A percentile compares a stretch with the other conserved stretches of the same genome.
Evolutionary conservation across 441 rosid genomes (phyloP).

Genomic region (Flueggea neowawraea): DNA sequence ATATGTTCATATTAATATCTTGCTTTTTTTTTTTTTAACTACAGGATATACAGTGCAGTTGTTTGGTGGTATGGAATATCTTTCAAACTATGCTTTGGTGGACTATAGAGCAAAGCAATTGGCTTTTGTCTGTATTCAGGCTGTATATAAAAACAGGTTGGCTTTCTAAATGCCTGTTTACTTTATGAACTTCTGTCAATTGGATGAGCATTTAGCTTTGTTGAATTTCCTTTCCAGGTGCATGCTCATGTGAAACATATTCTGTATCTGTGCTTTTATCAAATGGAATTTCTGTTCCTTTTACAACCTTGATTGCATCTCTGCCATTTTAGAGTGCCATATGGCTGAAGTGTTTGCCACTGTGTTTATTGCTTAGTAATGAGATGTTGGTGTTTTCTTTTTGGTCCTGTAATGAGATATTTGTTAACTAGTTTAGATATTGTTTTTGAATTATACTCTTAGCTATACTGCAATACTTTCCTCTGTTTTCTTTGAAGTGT

Average conservation of each 20-base stretch:
- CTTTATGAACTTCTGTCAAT: not conserved
- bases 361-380: too few relatives aligned
- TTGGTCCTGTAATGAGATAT: too few relatives aligned
- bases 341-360: too few relatives aligned
- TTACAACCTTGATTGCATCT: too few relatives aligned
- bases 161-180: conserved; percentile 9
- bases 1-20: conserved; percentile 4
- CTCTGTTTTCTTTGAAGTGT: conserved; percentile 15
- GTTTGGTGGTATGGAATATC: conserved; percentile 61
- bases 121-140: conserved; percentile 69
- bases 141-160: conserved; percentile 83
- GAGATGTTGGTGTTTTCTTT: too few relatives aligned
- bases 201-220: conserved; percentile 1
- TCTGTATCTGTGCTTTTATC: conserved; percentile 1
- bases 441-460: not conserved
- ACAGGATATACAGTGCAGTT: conserved; percentile 71
- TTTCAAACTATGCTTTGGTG: conserved; percentile 49
- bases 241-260: conserved; percentile 3
- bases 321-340: too few relatives aligned
- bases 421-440: too few relatives aligned
- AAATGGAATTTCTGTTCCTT: not conserved
- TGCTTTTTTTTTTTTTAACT: conserved; percentile 10
- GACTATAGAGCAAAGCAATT: conserved; percentile 80
- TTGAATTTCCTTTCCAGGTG: conserved; percentile 13
- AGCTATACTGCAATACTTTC: not conserved